Base-by-base conservation (phyloP, 129 eudicot genomes). In the Solidago caesia region DNA sequence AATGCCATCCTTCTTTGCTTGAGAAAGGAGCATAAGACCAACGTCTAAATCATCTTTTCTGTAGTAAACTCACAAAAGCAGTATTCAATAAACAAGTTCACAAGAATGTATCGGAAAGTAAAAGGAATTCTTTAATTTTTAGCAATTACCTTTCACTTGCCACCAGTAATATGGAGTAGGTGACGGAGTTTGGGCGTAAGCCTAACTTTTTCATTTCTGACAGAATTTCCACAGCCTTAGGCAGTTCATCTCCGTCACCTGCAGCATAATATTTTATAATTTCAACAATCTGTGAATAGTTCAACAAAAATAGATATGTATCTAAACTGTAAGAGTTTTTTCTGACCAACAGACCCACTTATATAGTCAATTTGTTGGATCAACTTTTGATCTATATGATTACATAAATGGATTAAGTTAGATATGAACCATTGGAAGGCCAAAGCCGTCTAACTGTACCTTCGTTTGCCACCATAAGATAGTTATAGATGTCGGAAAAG, bases 131-230 rank as follows among this genome's bases (percentile, higher is more conserved):
- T 62, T 47, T 29, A 58, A 45, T 69, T 12, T 44, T 64, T 60
- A 71, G 79, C 25, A 69, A 76, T 89, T 92, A 92, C 97, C 85
- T 89, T 89, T 95, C 96, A 81, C 97, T 88, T 79, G 97, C 96
- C 71, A 87, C 96, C 75, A 87, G 56, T 66, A 95, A 81, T 84
- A 91, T 81, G 78, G 99, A 91, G 90, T 95, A 95, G 51, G 97
- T 95, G 83, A 91, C 81, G 68, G 83, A 83, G 79, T 95, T 91
- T 33, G 99, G 96, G 69, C 85, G 60, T 66, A 95, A 75, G 51
- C 92, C 96, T 16, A 85, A 48, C 75, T 77, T 75, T 80, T 89
- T 88, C 95, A 95, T 89, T 67, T 89, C 97, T 42, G 72, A 75
- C 59, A 91, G 73, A 74, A 82, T 71, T 78, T 95, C 97, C 47